Evolutionary conservation across 2,329 filamentous ascomycete species (phyloP).

Genomic region (Hymenoscyphus salicellus): DNA sequence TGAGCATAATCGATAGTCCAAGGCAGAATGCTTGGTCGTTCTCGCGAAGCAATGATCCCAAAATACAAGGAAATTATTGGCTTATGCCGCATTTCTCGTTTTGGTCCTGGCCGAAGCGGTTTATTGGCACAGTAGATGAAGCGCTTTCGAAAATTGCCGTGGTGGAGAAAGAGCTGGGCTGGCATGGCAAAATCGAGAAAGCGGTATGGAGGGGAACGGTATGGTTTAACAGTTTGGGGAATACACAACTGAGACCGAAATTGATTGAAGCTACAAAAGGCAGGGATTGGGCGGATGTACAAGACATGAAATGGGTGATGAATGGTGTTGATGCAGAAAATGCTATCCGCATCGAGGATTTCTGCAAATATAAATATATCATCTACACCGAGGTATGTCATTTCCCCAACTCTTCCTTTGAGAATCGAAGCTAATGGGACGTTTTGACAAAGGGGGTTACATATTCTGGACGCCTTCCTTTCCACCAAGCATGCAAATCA

Average conservation of each 20-base stretch:
- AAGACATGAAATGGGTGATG: slow-evolving; percentile 37
- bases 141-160: slow-evolving; percentile 39
- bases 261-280: slow-evolving; percentile 29
- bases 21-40: slow-evolving; percentile 46
- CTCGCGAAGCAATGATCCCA: slow-evolving; percentile 44
- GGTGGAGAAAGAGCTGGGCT: slow-evolving; percentile 37
- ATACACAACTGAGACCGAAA: slow-evolving; percentile 28
- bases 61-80: slow-evolving; percentile 41
- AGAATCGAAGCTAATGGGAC: too few species aligned
- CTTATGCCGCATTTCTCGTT: slow-evolving; percentile 56
- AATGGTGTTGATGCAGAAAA: slow-evolving; percentile 42
- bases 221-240: slow-evolving; percentile 42
- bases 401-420: not conserved
- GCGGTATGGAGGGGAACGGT: slow-evolving; percentile 52
- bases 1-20: slow-evolving; percentile 52
- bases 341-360: slow-evolving; percentile 47
- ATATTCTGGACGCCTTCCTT: slow-evolving; percentile 51
- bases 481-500: slow-evolving; percentile 49
- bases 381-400: slow-evolving; percentile 46
- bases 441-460: slow-evolving; percentile 41
- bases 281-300: slow-evolving; percentile 48
- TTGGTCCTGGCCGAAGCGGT: slow-evolving; percentile 53
- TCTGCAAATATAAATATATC: slow-evolving; percentile 51
- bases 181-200: slow-evolving; percentile 40
- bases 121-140: slow-evolving; percentile 45